These are phyloP conservation scores for Fremontodendron californicum DNA, from an alignment of 345 rosid species.

Conservation along the genomic window DNA sequence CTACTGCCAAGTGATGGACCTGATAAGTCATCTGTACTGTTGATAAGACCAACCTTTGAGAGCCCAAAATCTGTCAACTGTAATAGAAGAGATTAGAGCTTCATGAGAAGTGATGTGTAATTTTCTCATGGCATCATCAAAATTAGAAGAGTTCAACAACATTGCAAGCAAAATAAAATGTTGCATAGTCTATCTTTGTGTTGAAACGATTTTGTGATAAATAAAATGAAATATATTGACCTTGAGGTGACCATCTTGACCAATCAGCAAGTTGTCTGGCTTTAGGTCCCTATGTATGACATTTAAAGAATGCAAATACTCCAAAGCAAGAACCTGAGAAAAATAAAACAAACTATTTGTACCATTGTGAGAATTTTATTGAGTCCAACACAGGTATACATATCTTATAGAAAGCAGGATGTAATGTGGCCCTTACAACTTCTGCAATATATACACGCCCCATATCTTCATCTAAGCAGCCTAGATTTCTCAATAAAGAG, in stretches of 20 bases:
- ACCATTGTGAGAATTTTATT: slow-evolving; percentile 31
- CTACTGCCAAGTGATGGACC: slow-evolving; percentile 56
- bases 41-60: slow-evolving; percentile 92
- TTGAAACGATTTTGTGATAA: background rate
- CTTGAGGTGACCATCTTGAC: slow-evolving; percentile 99
- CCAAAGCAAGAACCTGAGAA: slow-evolving; percentile 94
- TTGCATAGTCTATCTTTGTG: background rate
- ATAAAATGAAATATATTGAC: slow-evolving; percentile 37
- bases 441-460: slow-evolving; percentile 89
- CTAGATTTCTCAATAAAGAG: slow-evolving; percentile 80
- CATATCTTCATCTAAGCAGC: slow-evolving; percentile 95
- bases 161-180: slow-evolving; percentile 6
- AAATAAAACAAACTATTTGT: slow-evolving; percentile 25
- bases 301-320: slow-evolving; percentile 89
- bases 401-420: slow-evolving; percentile 9
- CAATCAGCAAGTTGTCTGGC: slow-evolving; percentile 96
- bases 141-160: background rate
- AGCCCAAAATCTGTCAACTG: slow-evolving; percentile 99
- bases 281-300: slow-evolving; percentile 95
- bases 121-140: background rate
- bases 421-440: slow-evolving; percentile 58
- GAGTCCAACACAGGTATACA: background rate
- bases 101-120: slow-evolving; percentile 15
- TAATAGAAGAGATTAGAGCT: slow-evolving; percentile 34
- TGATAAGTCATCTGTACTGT: slow-evolving; percentile 94